Evolutionary conservation across 2,329 filamentous ascomycete species (phyloP), one percentile per base, ranked within the genome.

Genomic region (Lachnellula hyalina): DNA sequence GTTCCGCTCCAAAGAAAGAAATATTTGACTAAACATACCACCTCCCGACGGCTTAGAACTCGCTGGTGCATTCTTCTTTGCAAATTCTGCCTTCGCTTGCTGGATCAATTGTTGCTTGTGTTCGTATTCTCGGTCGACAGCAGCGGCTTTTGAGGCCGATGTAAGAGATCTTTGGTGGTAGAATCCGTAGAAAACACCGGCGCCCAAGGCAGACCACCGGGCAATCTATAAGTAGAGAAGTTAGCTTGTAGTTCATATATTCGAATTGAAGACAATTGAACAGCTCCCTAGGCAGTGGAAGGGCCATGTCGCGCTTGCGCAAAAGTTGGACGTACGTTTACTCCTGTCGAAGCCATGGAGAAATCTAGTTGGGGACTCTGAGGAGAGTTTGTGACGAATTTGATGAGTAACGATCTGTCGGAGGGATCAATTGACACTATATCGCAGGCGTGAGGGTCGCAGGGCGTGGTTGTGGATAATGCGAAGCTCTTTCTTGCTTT

Each of bases 101-200:
- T 88, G 78, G 79, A 99, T 97, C 80, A 97, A 81, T 67, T 85
- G 83, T 76, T 91, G 83, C 82, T 97, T 95, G 77, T 90, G 87
- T 71, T 92, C 81, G 73, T 93, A 97, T 73, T 96, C 90, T 71
- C 84, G 84, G 75, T 95, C 78, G 67, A 83, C 81, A 67, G 86
- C 83, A 65, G 85, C 79, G 59, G 81, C 75, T 76, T 85, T 88
- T 70, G 91, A 84, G 68, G 82, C 75, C 54, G 88, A 75, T 65
- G 77, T 86, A 74, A 99, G 87, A 60, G 84, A 82, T 70, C 87
- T 81, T 79, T 99, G 94, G 80, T 96, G 93, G 75, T 86, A 89
- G 79, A 96, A 85, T 74, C 94, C 94, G 80, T 99, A 99, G 77
- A 96, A 86, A 72, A 97, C 78, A 73, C 94, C 94, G 70, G 90